A percentile compares a stretch with the other conserved stretches of the same genome.
Evolutionary conservation across 129 eudicot species (phyloP).

Genomic region (Logfia minima): DNA sequence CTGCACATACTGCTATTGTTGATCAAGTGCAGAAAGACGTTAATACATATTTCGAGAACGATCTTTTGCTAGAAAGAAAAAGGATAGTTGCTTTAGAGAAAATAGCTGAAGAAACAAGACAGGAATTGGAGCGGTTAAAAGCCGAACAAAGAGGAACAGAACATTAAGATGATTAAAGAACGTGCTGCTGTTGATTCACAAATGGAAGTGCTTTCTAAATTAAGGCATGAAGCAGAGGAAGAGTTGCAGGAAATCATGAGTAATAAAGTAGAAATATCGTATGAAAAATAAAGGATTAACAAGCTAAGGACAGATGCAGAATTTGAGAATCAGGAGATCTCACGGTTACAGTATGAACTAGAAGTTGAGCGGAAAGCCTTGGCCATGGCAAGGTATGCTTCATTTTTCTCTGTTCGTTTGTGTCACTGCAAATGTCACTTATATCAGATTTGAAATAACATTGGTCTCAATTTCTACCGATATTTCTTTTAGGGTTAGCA

Average conservation of each 20-base stretch:
- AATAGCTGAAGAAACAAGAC: conserved; percentile 69
- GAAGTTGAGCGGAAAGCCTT: conserved; percentile 92
- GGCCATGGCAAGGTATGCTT: conserved; percentile 82
- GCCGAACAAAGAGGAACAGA: conserved; percentile 68
- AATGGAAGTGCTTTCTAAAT: conserved; percentile 80
- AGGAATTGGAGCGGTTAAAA: conserved; percentile 63
- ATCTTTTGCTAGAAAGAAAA: conserved; percentile 67
- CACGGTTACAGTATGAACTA: conserved; percentile 73
- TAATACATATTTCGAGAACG: conserved; percentile 66
- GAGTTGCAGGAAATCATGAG: conserved; percentile 13
- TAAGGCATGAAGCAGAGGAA: conserved; percentile 75
- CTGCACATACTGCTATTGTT: conserved; percentile 80
- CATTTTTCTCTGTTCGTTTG: background rate
- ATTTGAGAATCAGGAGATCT: conserved; percentile 74
- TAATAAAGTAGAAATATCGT: conserved; percentile 69
- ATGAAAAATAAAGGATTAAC: conserved; percentile 74
- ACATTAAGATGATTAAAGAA: conserved; percentile 62
- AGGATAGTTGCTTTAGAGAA: conserved; percentile 62
- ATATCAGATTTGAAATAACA: too few relatives aligned
- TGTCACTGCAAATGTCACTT: too few relatives aligned
- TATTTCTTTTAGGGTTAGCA: too few relatives aligned
- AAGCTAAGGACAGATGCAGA: conserved; percentile 74
- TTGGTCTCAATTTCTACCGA: too few relatives aligned
- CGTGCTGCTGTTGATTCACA: conserved; percentile 87
- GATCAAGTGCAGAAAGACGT: conserved; percentile 85